Conservation (phyloP, 768 basidiomycete genomes). For the Tricholoma bakamatsutake region DNA sequence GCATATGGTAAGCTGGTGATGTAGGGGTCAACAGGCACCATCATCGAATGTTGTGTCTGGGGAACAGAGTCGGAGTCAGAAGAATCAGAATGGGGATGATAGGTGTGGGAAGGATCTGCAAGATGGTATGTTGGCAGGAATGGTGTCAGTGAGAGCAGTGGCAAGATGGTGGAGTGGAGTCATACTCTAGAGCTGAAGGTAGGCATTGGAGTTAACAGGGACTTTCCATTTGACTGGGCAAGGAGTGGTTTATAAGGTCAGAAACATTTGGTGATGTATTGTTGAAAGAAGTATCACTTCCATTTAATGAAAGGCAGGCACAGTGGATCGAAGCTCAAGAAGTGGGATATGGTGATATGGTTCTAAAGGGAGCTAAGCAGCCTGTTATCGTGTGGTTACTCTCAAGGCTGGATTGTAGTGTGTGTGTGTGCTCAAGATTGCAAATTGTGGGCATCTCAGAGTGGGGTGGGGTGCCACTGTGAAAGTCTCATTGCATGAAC, state of each 20-base stretch:
- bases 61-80: neutral
- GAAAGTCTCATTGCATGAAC: neutral
- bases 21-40: neutral
- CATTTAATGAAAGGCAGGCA: neutral
- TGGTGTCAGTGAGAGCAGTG: neutral
- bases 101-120: neutral
- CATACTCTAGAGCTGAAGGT: neutral
- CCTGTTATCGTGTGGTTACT: neutral
- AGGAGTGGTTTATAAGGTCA: neutral
- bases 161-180: neutral
- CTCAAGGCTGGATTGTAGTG: neutral
- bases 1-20: neutral
- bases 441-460: neutral
- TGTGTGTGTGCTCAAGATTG: neutral
- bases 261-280: neutral
- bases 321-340: neutral
- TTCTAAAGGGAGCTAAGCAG: neutral
- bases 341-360: neutral
- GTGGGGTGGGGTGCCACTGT: neutral
- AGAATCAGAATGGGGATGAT: neutral
- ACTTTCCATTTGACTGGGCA: neutral
- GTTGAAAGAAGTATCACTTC: neutral
- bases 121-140: neutral
- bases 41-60: neutral
- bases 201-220: neutral